Evolutionary conservation across 768 basidiomycete species (phyloP).

Genomic region (Mycena albidolilacea): DNA sequence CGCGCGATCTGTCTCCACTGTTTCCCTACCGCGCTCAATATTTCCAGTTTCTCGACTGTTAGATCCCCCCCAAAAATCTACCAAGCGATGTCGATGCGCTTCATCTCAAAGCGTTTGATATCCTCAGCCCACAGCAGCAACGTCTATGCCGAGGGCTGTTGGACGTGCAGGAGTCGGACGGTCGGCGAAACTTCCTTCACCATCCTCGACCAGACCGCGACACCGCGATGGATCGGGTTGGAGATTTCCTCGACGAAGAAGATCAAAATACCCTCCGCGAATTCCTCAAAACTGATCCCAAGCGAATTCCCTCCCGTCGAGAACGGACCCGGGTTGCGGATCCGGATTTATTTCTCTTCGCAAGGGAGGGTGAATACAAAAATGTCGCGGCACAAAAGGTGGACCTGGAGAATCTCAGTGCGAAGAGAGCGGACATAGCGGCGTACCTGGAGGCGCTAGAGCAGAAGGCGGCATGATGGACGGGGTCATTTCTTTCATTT

Average conservation of each 20-base stretch:
- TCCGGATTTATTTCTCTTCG: conserved; percentile 4
- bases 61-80: not conserved
- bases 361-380: not conserved
- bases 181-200: not conserved
- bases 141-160: conserved; percentile 1
- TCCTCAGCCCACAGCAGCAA: conserved; percentile 12
- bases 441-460: not conserved
- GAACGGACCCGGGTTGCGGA: not conserved
- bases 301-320: conserved; percentile 2
- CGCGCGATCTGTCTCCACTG: conserved; percentile 20
- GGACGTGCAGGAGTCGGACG: not conserved
- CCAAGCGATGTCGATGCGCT: not conserved
- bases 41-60: conserved; percentile 15
- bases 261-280: not conserved
- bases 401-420: not conserved
- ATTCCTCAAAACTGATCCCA: not conserved
- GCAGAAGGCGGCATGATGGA: not conserved
- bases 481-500: not conserved
- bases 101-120: not conserved
- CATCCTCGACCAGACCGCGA: conserved; percentile 20
- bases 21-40: conserved; percentile 23
- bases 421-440: not conserved
- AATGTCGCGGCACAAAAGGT: not conserved
- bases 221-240: conserved; percentile 15
- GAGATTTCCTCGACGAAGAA: not conserved